Evolutionary conservation across 2,329 filamentous ascomycete genomes (phyloP), one percentile per base, ranked within the genome.

Genomic region (Monascus ruber): DNA sequence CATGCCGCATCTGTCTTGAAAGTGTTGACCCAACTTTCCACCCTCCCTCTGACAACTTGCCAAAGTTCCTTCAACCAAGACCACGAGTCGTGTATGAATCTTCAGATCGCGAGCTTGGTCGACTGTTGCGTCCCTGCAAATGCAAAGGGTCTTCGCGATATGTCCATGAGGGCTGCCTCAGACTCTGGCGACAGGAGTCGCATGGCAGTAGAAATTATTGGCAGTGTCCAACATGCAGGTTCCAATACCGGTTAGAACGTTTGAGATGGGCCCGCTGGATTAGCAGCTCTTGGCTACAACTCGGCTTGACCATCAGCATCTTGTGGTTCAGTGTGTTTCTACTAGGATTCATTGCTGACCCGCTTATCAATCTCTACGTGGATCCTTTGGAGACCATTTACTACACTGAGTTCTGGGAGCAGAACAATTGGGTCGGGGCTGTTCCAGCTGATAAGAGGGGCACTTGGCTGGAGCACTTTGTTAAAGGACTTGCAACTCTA

Each of bases 101-200:
- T 24, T 76, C 83, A 44, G 83, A 85, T 47, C 72, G 78, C 5
- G 73, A 81, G 47, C 73, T 82, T 26, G 85, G 85, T 31, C 80
- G 86, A 37, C 70, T 98, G 26, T 75, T 96, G 51, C 83, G 83
- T 39, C 91, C 91, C 29, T 98, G 91, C 71, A 79, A 81, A 64
- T 98, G 91, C 73, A 93, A 85, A 66, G 91, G 91, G 38, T 85
- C 84, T 31, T 85, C 89, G 51, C 85, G 85, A 65, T 95, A 94
- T 63, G 87, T 96, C 24, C 91, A 98, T 60, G 86, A 95, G 62
- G 83, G 79, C 26, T 98, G 91, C 56, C 71, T 98, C 36, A 77
- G 83, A 53, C 72, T 76, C 7, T 96, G 88, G 86, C 77, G 91
- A 49, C 73, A 81, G 46, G 74, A 84, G 33, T 54, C 72, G 32